Evolutionary conservation across 2,329 filamentous ascomycete genomes (phyloP).

Genomic region (Coniochaeta hoffmannii): DNA sequence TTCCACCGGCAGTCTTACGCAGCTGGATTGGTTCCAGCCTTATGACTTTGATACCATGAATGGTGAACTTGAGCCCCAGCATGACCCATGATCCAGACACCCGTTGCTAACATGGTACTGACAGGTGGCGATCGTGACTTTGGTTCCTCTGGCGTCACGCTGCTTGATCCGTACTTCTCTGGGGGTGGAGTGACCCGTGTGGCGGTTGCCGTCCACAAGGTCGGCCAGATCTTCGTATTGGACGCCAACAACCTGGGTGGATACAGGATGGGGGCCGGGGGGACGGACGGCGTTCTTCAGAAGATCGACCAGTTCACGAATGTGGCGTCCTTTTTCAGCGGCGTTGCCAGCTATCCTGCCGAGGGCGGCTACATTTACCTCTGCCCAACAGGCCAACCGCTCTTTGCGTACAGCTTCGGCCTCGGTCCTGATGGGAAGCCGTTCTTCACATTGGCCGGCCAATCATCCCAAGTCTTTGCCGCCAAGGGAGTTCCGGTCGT

Average conservation of each 20-base stretch:
- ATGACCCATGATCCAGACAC: too few relatives aligned
- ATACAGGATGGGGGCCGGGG: constrained; percentile 22
- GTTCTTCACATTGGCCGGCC: constrained; percentile 21
- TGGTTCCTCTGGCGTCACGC: constrained; percentile 24
- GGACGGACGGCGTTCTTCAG: constrained; percentile 27
- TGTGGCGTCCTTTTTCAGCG: constrained; percentile 26
- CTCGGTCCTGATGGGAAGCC: constrained; percentile 20
- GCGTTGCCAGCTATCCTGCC: constrained; percentile 29
- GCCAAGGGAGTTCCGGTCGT: constrained; percentile 27
- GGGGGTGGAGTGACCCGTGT: constrained; percentile 26
- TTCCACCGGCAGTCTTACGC: constrained; percentile 10
- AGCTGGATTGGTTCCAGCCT: constrained; percentile 32
- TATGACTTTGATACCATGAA: constrained; percentile 30
- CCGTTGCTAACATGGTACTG: too few relatives aligned
- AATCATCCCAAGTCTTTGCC: constrained; percentile 20
- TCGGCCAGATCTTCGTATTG: constrained; percentile 29
- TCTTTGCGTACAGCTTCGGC: constrained; percentile 25
- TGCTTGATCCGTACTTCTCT: constrained; percentile 26
- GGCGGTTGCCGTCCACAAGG: constrained; percentile 30
- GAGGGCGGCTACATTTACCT: constrained; percentile 36
- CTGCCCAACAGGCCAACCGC: constrained; percentile 23
- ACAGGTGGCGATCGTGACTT: constrained; percentile 32
- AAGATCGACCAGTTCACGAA: constrained; percentile 18
- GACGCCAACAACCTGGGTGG: constrained; percentile 33
- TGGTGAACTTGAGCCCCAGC: too few relatives aligned